phyloP scores from a whole-genome alignment of 805 yeast species.

The Danielozyma ontarioensis region DNA sequence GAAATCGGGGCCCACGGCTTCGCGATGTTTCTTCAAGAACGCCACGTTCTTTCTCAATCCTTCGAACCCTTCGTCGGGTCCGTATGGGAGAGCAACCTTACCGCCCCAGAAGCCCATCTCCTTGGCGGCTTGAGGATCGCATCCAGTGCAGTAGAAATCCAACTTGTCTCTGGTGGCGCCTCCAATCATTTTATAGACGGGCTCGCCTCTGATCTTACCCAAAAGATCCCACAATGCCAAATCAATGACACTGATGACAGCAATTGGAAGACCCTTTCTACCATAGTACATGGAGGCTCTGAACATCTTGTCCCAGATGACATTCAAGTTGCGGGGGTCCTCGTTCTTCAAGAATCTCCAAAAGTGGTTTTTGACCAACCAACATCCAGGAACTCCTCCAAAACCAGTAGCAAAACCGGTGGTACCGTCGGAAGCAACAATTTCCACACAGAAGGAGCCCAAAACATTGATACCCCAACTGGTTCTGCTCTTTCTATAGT shows the following conservation, averaged over 20 bases:
- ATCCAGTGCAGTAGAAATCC: constrained; percentile 47
- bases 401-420: constrained; percentile 49
- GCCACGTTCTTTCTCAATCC: constrained; percentile 44
- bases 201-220: constrained; percentile 46
- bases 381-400: constrained; percentile 48
- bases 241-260: constrained; percentile 44
- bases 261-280: constrained; percentile 44
- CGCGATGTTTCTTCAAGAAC: constrained; percentile 39
- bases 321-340: constrained; percentile 43
- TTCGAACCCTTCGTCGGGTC: constrained; percentile 46
- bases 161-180: constrained; percentile 44
- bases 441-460: constrained; percentile 46
- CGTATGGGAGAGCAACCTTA: constrained; percentile 46
- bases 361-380: constrained; percentile 44
- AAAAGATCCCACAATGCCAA: constrained; percentile 47
- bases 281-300: constrained; percentile 49
- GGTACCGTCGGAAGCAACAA: constrained; percentile 45
- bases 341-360: constrained; percentile 40
- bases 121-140: constrained; percentile 44
- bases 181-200: constrained; percentile 48
- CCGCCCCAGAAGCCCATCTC: constrained; percentile 51
- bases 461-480: constrained; percentile 49
- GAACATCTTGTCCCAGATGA: constrained; percentile 46
- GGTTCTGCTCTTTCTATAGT: constrained; percentile 40
- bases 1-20: constrained; percentile 46